Evolutionary conservation across 805 yeast species (phyloP), one percentile per base, ranked within the genome.

Genomic region (Candida piceae): DNA sequence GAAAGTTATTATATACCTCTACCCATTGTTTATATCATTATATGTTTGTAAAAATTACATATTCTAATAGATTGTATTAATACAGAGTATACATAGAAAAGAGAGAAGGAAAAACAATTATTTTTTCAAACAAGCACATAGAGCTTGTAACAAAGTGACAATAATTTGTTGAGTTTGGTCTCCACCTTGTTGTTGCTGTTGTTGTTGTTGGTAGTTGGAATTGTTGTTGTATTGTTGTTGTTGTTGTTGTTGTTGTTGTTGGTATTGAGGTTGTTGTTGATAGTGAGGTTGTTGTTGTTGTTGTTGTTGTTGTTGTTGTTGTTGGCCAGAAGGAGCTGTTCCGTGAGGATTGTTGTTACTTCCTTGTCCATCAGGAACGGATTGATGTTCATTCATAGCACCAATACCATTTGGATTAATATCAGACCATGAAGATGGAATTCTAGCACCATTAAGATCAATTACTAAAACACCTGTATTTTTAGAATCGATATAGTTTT

Each of bases 381-480:
- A 46, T 31, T 50, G 53, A 21, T 46, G 50, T 26, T 48, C 58
- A 24, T 36, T 46, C 63, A 58, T 56, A 4, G 62, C 59, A 13
- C 62, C 63, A 22, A 58, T 45, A 15, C 63, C 63, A 31, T 55
- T 48, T 4, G 58, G 50, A 40, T 50, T 47, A 30, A 51, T 40
- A 39, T 55, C 41, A 16, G 53, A 40, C 67, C 65, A 54, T 24
- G 58, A 44, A 5, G 45, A 50, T 16, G 78, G 78, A 16, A 73
- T 59, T 13, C 60, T 59, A 3, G 75, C 72, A 16, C 65, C 63
- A n/a, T 57, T 48, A 37, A 86, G 69, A 47, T 82, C 82, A 38
- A 89, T 76, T 9, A 84, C 68, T 41, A 89, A 57, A 3, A 89
- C 95, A 22, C 97, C 97, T 2, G 83, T 44, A 57, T 90, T 90